Conservation (phyloP, 1,139 yeast species). For the Schizosaccharomyces versatilis region DNA sequence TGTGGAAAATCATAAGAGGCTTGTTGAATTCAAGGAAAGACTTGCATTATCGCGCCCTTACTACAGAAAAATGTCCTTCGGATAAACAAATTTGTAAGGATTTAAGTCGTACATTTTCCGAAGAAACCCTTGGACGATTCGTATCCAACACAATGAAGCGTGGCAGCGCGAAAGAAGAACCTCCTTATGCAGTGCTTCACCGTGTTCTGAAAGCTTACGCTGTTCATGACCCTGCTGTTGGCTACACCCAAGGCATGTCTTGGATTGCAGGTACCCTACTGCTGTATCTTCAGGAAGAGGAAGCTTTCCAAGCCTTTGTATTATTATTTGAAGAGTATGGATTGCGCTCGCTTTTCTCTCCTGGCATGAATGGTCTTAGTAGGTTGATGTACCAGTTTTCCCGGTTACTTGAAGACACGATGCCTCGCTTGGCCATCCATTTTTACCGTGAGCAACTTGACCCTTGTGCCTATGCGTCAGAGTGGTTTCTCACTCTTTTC, state of each 20-base stretch:
- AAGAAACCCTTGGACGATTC: neutral
- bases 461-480: constrained; percentile 85
- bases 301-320: constrained; percentile 62
- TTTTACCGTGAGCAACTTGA: constrained; percentile 63
- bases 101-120: neutral
- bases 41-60: neutral
- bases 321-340: constrained; percentile 69
- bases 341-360: constrained; percentile 51
- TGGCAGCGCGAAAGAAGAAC: neutral
- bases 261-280: constrained; percentile 3
- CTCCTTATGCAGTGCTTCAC: constrained; percentile 20
- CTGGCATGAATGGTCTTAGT: constrained; percentile 88
- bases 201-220: constrained; percentile 34
- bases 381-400: constrained; percentile 72
- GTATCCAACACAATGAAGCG: neutral
- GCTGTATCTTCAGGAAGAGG: constrained; percentile 39
- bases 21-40: neutral
- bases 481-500: constrained; percentile 86
- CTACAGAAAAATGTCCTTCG: neutral
- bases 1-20: neutral
- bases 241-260: constrained; percentile 38
- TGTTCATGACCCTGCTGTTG: constrained; percentile 28
- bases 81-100: constrained; percentile 1
- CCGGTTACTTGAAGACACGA: constrained; percentile 44
- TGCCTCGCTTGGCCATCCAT: constrained; percentile 53